These are phyloP conservation scores for Zygosaccharomyces lentus DNA, from an alignment of 805 yeast species.

Conservation along the genomic window DNA sequence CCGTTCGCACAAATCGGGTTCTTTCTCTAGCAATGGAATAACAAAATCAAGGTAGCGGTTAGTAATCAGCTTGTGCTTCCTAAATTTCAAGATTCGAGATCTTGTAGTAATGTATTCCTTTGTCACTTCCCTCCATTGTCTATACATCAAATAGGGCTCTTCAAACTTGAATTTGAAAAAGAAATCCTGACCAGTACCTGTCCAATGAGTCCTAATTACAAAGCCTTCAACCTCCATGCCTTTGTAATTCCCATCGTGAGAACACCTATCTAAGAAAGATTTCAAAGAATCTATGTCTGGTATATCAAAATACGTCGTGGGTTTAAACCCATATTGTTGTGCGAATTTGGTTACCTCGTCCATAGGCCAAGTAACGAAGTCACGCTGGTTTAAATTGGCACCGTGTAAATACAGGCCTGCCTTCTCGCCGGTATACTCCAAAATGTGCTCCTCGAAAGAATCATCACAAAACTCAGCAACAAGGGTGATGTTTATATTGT, in stretches of 20 bases:
- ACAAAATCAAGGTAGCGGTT: conserved; percentile 67
- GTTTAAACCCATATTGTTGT: conserved; percentile 60
- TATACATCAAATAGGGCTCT: conserved; percentile 87
- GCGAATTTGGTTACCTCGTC: conserved; percentile 59
- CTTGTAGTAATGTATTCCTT: conserved; percentile 44
- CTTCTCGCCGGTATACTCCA: conserved; percentile 58
- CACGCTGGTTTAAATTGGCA: conserved; percentile 60
- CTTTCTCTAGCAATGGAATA: conserved; percentile 46
- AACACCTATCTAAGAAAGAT: conserved; percentile 50
- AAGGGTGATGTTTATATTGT: conserved; percentile 60
- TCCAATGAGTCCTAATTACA: conserved; percentile 64
- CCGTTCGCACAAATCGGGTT: conserved; percentile 44
- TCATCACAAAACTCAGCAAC: conserved; percentile 94
- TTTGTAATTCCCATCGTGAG: conserved; percentile 65
- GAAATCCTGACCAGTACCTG: conserved; percentile 33
- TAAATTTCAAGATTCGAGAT: conserved; percentile 38
- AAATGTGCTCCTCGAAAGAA: conserved; percentile 85
- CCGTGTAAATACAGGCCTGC: conserved; percentile 93
- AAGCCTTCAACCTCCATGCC: conserved; percentile 86
- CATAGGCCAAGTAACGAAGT: conserved; percentile 64
- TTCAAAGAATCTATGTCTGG: conserved; percentile 41
- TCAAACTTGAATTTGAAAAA: conserved; percentile 92
- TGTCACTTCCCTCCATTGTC: conserved; percentile 88
- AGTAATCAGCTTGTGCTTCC: conserved; percentile 56
- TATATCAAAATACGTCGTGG: conserved; percentile 46